Evolutionary conservation across 768 basidiomycete species (phyloP).

Genomic region (Tricholoma sp.): DNA sequence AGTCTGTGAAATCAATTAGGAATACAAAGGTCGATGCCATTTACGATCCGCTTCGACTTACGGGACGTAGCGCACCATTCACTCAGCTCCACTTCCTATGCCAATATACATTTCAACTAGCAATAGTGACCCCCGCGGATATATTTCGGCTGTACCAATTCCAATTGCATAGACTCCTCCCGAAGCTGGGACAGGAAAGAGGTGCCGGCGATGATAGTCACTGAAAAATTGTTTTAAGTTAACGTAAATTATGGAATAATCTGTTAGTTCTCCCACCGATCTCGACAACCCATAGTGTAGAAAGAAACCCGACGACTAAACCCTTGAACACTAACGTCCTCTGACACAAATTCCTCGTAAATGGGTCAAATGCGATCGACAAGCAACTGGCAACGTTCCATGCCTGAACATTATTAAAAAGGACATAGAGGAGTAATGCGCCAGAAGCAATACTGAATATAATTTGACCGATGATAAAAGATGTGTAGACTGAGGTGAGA

Average conservation of each 20-base stretch:
- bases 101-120: background rate
- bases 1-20: background rate
- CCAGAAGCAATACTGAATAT: slow-evolving; percentile 24
- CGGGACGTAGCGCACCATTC: background rate
- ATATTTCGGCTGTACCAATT: slow-evolving; percentile 11
- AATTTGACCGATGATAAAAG: slow-evolving; percentile 21
- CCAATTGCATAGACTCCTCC: slow-evolving; percentile 6
- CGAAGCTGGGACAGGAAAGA: slow-evolving; percentile 8
- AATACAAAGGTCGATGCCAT: background rate
- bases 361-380: slow-evolving; percentile 5
- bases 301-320: slow-evolving; percentile 7
- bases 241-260: background rate
- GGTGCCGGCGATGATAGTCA: slow-evolving; percentile 9
- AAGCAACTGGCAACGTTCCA: slow-evolving; percentile 8
- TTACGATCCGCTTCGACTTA: background rate
- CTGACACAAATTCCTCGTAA: slow-evolving; percentile 10
- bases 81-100: background rate
- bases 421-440: slow-evolving; percentile 20
- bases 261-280: slow-evolving; percentile 6
- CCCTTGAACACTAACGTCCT: slow-evolving; percentile 10
- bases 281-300: slow-evolving; percentile 12
- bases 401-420: slow-evolving; percentile 16
- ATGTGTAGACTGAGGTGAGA: slow-evolving; percentile 13
- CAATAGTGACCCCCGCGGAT: slow-evolving; percentile 5
- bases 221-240: background rate